Percentiles rank a stretch among this genome's conserved stretches.
phyloP scores from a whole-genome alignment of 2,329 filamentous ascomycete species.

The Penicillium sp. region DNA sequence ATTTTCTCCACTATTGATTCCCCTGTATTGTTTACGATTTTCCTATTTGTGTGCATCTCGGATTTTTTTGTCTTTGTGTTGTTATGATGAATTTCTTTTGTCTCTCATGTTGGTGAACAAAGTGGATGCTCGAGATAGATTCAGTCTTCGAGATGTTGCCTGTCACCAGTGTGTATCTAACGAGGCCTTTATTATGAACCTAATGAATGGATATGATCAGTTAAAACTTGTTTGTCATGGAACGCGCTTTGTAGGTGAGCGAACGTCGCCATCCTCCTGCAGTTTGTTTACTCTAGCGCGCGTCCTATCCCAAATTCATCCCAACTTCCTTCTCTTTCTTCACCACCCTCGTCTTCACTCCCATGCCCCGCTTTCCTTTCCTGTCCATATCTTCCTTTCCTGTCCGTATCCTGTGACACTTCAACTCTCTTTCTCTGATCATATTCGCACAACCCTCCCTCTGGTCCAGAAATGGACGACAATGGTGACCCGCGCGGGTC shows the following conservation, averaged over 20 bases:
- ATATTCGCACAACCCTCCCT: too few species aligned
- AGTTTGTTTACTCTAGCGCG: background rate
- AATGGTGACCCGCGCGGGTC: background rate
- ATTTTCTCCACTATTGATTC: conserved; percentile 36
- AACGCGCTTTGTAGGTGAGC: background rate
- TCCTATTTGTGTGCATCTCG: conserved; percentile 25
- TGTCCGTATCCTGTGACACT: too few species aligned
- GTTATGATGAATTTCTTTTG: conserved; percentile 35
- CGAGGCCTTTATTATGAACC: conserved; percentile 17
- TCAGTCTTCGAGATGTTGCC: background rate
- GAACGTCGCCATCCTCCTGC: background rate
- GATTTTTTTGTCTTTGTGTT: conserved; percentile 27
- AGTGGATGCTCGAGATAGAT: conserved; percentile 18
- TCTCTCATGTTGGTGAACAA: conserved; percentile 27
- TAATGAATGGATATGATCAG: conserved; percentile 18
- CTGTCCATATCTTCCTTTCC: background rate
- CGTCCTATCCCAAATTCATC: background rate
- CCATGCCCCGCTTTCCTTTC: background rate
- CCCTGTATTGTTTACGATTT: conserved; percentile 44
- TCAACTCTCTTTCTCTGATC: background rate
- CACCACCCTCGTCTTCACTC: background rate
- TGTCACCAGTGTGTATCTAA: conserved; percentile 23
- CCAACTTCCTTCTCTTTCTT: background rate
- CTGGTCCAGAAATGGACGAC: too few species aligned
- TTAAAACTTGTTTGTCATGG: background rate